Conservation (phyloP, 2,329 filamentous ascomycete genomes). For the Cercospora canescens region DNA sequence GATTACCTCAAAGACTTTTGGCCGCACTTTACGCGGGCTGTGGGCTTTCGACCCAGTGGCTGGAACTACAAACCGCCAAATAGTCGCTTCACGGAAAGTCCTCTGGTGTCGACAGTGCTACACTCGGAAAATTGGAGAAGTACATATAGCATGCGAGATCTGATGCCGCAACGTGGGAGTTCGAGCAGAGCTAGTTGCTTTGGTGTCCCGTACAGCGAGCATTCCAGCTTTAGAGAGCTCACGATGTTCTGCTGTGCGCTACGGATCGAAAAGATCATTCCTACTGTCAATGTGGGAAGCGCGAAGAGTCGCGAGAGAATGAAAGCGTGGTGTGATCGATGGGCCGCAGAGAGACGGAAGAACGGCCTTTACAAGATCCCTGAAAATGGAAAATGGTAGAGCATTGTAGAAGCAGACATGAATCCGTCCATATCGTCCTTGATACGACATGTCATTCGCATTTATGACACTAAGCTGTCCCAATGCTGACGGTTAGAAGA, state of each 20-base stretch:
- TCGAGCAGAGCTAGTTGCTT: conserved; percentile 83
- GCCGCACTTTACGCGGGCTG: conserved; percentile 78
- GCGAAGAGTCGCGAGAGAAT: conserved; percentile 64
- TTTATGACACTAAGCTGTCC: not conserved
- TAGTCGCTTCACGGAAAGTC: conserved; percentile 62
- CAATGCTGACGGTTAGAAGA: too few relatives aligned
- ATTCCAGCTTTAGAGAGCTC: conserved; percentile 90
- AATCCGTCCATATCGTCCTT: not conserved
- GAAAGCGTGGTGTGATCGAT: conserved; percentile 66
- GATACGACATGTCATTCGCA: not conserved
- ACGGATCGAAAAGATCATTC: conserved; percentile 84
- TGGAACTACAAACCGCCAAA: conserved; percentile 86
- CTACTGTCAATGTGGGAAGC: conserved; percentile 84
- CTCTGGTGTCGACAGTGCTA: conserved; percentile 65
- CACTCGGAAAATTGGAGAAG: conserved; percentile 72
- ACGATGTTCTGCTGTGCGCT: conserved; percentile 90
- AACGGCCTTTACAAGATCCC: conserved; percentile 55
- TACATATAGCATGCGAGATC: conserved; percentile 68
- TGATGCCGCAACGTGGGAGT: conserved; percentile 80
- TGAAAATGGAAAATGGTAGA: conserved; percentile 34
- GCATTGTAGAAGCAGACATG: not conserved
- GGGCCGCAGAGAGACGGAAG: conserved; percentile 63
- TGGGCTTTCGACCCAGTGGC: conserved; percentile 88
- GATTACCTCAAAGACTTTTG: conserved; percentile 83
- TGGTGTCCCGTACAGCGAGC: conserved; percentile 93